phyloP scores from a whole-genome alignment of 2,329 filamentous ascomycete genomes.

The Phoma herbarum region DNA sequence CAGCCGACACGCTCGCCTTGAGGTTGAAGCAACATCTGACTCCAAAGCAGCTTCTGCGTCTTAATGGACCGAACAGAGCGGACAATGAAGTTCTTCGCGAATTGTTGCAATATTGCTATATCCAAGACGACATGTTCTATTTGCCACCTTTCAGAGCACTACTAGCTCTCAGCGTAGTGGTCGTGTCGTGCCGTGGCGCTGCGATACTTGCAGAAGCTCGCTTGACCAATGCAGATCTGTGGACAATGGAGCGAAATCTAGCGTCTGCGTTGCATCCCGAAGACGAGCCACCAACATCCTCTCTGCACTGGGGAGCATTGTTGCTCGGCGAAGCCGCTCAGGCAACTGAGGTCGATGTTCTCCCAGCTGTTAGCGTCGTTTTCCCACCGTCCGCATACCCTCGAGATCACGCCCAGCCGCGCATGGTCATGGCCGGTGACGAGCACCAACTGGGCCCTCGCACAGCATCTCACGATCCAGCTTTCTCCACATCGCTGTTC shows the following conservation, averaged over 20 bases:
- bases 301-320: slow-evolving; percentile 55
- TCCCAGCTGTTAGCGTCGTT: slow-evolving; percentile 54
- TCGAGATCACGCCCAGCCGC: slow-evolving; percentile 38
- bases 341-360: slow-evolving; percentile 54
- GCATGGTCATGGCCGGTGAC: slow-evolving; percentile 58
- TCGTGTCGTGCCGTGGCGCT: slow-evolving; percentile 55
- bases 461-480: slow-evolving; percentile 46
- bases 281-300: slow-evolving; percentile 4
- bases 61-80: slow-evolving; percentile 53
- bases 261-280: slow-evolving; percentile 43
- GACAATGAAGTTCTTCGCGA: slow-evolving; percentile 55
- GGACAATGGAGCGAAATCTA: slow-evolving; percentile 48
- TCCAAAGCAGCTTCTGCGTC: slow-evolving; percentile 52
- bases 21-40: slow-evolving; percentile 51
- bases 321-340: slow-evolving; percentile 59
- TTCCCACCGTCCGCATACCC: slow-evolving; percentile 45
- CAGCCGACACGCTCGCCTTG: slow-evolving; percentile 56
- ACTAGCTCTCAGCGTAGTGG: slow-evolving; percentile 55
- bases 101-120: slow-evolving; percentile 52
- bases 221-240: slow-evolving; percentile 55
- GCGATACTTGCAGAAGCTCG: slow-evolving; percentile 54
- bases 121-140: slow-evolving; percentile 53
- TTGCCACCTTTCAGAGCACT: slow-evolving; percentile 52
- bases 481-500: slow-evolving; percentile 53
- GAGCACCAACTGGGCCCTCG: slow-evolving; percentile 56